Evolutionary conservation across 2,329 filamentous ascomycete species (phyloP).

Genomic region (Colletotrichum musicola): DNA sequence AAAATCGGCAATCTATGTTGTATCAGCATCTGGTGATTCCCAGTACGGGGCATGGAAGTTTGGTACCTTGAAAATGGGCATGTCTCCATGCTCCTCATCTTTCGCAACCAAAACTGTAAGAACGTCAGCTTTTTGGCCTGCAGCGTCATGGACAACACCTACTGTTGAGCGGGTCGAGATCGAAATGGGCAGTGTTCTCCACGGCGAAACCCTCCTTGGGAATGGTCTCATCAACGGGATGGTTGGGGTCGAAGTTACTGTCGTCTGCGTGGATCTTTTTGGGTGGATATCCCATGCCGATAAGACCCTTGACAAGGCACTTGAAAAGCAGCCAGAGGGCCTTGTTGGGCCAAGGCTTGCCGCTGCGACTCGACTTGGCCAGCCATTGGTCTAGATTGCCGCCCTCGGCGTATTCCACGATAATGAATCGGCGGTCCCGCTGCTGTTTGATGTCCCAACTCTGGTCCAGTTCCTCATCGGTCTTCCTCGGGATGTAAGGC

Average conservation of each 20-base stretch:
- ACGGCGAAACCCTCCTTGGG: conserved; percentile 25
- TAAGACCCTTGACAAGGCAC: conserved; percentile 43
- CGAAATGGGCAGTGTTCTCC: conserved; percentile 32
- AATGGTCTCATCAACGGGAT: conserved; percentile 24
- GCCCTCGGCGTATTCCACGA: conserved; percentile 45
- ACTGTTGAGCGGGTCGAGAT: conserved; percentile 47
- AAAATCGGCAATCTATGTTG: conserved; percentile 31
- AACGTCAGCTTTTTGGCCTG: background rate
- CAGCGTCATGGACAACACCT: background rate
- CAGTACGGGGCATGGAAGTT: no score
- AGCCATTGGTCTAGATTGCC: conserved; percentile 42
- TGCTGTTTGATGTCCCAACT: conserved; percentile 18
- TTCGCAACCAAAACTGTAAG: conserved; percentile 13
- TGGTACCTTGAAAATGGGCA: conserved; percentile 36
- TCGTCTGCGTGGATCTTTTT: conserved; percentile 3
- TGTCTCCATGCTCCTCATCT: background rate
- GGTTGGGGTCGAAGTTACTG: conserved; percentile 20
- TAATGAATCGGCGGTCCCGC: conserved; percentile 36
- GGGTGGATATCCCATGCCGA: conserved; percentile 44
- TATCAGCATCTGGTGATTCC: background rate
- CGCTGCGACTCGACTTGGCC: conserved; percentile 23
- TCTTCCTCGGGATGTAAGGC: background rate
- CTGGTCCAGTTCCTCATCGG: background rate
- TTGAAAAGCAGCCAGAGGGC: conserved; percentile 34
- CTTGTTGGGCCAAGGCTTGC: conserved; percentile 23